These are phyloP conservation scores for Suillus plorans DNA, from an alignment of 768 basidiomycete species.

Conservation along the genomic window DNA sequence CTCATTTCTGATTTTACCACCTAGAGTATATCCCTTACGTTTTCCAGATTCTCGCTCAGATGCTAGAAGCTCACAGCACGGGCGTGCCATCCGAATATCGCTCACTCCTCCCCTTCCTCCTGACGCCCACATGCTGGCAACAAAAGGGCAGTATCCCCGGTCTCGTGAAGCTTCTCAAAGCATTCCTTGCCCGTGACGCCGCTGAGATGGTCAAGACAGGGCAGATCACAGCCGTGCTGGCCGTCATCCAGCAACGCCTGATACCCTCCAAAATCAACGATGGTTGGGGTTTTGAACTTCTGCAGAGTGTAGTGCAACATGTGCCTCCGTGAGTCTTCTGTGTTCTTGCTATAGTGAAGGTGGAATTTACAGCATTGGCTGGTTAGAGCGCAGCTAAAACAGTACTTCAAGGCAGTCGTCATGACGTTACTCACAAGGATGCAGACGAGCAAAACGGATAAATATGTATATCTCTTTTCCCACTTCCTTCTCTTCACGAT, in stretches of 20 bases:
- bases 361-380: not conserved
- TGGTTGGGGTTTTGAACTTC: slow-evolving; percentile 85
- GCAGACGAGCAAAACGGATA: slow-evolving; percentile 87
- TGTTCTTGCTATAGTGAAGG: not conserved
- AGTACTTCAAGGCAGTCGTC: slow-evolving; percentile 72
- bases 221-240: slow-evolving; percentile 77
- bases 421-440: slow-evolving; percentile 82
- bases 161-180: slow-evolving; percentile 82
- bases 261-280: slow-evolving; percentile 89
- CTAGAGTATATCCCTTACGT: slow-evolving; percentile 96
- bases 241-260: slow-evolving; percentile 86
- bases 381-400: slow-evolving; percentile 53
- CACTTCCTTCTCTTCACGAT: slow-evolving; percentile 75
- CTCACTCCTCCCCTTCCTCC: slow-evolving; percentile 73
- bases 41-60: slow-evolving; percentile 95
- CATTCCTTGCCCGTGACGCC: slow-evolving; percentile 75
- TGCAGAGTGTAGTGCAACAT: slow-evolving; percentile 72
- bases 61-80: slow-evolving; percentile 77
- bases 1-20: not conserved
- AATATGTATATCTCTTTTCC: slow-evolving; percentile 80
- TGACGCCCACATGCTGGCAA: slow-evolving; percentile 86
- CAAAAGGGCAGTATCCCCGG: slow-evolving; percentile 95
- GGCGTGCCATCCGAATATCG: slow-evolving; percentile 78
- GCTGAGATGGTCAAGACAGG: slow-evolving; percentile 63
- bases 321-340: slow-evolving; percentile 67